phyloP scores from a whole-genome alignment of 108 stramenopile species.

The Cyclostephanos tholiformis region DNA sequence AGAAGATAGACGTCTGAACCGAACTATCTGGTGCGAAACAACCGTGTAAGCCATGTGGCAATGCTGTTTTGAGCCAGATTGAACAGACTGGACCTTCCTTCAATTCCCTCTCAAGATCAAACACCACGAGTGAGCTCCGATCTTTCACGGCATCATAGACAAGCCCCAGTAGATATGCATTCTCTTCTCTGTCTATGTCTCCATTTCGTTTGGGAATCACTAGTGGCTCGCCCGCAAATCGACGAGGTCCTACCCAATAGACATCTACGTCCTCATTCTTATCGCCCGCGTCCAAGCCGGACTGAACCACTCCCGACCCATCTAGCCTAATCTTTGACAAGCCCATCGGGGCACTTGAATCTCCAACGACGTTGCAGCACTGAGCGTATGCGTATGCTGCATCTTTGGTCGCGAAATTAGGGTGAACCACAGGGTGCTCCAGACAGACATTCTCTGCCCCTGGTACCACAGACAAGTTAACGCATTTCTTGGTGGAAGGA shows the following conservation, averaged over 20 bases:
- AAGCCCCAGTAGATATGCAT: constrained; percentile 60
- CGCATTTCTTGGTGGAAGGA: constrained; percentile 36
- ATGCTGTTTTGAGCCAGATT: constrained; percentile 48
- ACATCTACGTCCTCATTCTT: constrained; percentile 52
- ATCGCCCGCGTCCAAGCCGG: constrained; percentile 36
- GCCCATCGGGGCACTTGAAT: constrained; percentile 53
- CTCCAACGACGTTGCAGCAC: constrained; percentile 56
- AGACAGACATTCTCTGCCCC: constrained; percentile 54
- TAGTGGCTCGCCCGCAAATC: constrained; percentile 53
- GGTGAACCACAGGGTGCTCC: constrained; percentile 62
- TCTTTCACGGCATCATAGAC: constrained; percentile 55
- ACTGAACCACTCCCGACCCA: constrained; percentile 3
- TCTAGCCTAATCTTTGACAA: constrained; percentile 35
- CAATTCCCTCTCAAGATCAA: constrained; percentile 58
- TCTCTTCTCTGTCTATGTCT: constrained; percentile 46
- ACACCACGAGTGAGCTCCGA: constrained; percentile 46
- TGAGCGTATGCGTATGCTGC: constrained; percentile 53
- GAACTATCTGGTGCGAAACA: constrained; percentile 50
- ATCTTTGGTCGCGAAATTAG: constrained; percentile 48
- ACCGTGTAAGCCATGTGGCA: constrained; percentile 69
- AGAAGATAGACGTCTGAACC: constrained; percentile 35
- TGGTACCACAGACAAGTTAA: constrained; percentile 47
- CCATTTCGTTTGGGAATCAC: constrained; percentile 58
- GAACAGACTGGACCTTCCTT: constrained; percentile 56
- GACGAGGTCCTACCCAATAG: constrained; percentile 60